These are phyloP conservation scores for Ophiostoma tasmaniense DNA, from an alignment of 2,329 filamentous ascomycete species.

Conservation along the genomic window DNA sequence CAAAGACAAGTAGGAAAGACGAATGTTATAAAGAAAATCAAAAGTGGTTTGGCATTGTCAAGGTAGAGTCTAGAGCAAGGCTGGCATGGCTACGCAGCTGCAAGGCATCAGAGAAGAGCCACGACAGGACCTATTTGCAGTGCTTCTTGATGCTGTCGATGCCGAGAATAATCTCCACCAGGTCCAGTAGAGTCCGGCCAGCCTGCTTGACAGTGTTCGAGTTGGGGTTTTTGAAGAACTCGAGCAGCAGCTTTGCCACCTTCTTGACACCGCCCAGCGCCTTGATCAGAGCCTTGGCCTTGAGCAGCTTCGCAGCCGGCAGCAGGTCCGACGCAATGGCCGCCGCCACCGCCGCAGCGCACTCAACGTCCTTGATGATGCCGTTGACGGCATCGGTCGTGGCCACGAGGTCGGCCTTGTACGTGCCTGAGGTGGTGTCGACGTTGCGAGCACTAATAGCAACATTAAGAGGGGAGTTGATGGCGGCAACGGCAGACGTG, in stretches of 20 bases:
- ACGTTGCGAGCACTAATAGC: background rate
- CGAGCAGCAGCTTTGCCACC: constrained; percentile 13
- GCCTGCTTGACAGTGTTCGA: constrained; percentile 12
- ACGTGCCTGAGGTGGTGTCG: background rate
- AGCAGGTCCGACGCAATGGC: constrained; percentile 10
- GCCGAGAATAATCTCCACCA: background rate
- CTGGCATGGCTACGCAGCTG: background rate
- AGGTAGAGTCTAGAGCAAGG: no score
- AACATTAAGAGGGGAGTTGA: background rate
- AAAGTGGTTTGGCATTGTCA: no score
- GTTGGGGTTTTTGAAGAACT: constrained; percentile 11
- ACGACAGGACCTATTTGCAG: background rate
- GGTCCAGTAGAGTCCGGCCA: constrained; percentile 7
- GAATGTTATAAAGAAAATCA: no score
- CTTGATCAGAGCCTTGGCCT: constrained; percentile 15
- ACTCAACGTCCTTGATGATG: background rate
- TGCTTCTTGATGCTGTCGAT: background rate
- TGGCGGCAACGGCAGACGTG: constrained; percentile 1
- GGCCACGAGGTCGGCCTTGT: background rate
- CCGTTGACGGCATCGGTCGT: background rate
- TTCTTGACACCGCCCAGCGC: constrained; percentile 14
- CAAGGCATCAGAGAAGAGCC: background rate
- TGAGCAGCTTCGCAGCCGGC: constrained; percentile 13
- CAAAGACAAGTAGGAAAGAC: background rate
- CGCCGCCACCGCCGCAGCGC: background rate